Conservation (phyloP, 257 asterid genomes). For the Solanum raphanifolium region DNA sequence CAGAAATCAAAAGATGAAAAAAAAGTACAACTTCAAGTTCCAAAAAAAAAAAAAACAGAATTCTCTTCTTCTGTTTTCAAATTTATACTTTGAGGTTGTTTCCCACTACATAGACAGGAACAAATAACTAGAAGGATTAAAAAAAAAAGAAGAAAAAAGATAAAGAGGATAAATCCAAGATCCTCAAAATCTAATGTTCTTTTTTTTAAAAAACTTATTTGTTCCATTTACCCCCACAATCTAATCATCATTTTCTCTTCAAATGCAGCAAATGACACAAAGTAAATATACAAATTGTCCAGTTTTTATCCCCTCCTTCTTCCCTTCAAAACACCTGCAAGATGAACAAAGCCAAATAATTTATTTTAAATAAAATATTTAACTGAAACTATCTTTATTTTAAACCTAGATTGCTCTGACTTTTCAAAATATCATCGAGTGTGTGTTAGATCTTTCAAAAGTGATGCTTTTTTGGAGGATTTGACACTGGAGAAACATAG, state of each 20-base stretch:
- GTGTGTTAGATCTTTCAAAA: not conserved
- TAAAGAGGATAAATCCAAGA: conserved; percentile 20
- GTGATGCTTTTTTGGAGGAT: not conserved
- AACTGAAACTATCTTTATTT: not conserved
- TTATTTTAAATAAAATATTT: not conserved
- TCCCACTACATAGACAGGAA: conserved; percentile 57
- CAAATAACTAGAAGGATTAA: conserved; percentile 15
- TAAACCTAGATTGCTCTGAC: not conserved
- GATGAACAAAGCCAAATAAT: not conserved
- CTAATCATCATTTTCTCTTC: conserved; percentile 7
- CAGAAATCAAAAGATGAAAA: not conserved
- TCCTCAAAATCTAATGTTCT: conserved; percentile 1
- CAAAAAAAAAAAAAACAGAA: not conserved
- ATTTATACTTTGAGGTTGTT: conserved; percentile 41
- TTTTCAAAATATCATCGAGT: not conserved
- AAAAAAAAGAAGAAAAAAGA: conserved; percentile 17
- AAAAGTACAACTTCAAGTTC: not conserved
- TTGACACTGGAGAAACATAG: not conserved
- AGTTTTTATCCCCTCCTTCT: conserved; percentile 40
- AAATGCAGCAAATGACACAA: conserved; percentile 7
- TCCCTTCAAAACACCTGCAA: conserved; percentile 42
- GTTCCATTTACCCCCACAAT: not conserved
- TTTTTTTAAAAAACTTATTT: not conserved
- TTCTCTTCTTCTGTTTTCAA: not conserved
- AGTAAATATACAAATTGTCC: conserved; percentile 9